A percentile compares a stretch with the other conserved stretches of the same genome.
These are phyloP conservation scores for Anthoceros angustus DNA, from an alignment of 225 moss, liverwort and hornwort genomes.

Conservation along the genomic window DNA sequence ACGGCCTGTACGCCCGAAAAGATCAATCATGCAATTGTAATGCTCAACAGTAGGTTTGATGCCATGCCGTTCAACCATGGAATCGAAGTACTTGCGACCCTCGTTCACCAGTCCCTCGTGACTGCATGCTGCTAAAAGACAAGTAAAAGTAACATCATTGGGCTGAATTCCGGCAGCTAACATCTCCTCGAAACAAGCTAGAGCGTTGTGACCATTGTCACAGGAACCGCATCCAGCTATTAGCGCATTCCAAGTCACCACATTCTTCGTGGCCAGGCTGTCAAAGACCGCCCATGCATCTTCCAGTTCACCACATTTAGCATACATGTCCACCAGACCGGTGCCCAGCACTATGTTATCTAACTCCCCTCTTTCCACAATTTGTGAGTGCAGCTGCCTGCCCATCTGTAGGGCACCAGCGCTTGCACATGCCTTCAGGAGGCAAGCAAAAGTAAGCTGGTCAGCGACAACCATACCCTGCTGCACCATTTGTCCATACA, in stretches of 20 bases:
- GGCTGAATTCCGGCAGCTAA: not conserved
- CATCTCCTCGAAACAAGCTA: not conserved
- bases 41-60: not conserved
- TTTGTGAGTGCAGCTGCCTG: not conserved
- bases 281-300: not conserved
- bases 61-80: not conserved
- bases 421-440: not conserved
- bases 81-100: not conserved
- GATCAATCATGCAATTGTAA: not conserved
- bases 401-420: not conserved
- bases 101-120: constrained; percentile 2
- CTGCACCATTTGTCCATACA: not conserved
- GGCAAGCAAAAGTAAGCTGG: not conserved
- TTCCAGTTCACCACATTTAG: not conserved
- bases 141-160: not conserved
- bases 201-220: not conserved
- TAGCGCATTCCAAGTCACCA: not conserved
- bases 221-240: not conserved
- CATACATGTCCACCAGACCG: not conserved
- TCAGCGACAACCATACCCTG: not conserved
- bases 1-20: not conserved
- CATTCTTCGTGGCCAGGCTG: not conserved
- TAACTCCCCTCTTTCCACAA: not conserved
- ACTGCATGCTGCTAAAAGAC: not conserved
- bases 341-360: not conserved